Evolutionary conservation across 1,139 yeast genomes (phyloP), one percentile per base, ranked within the genome.

Genomic region (Geotrichum restrictum): DNA sequence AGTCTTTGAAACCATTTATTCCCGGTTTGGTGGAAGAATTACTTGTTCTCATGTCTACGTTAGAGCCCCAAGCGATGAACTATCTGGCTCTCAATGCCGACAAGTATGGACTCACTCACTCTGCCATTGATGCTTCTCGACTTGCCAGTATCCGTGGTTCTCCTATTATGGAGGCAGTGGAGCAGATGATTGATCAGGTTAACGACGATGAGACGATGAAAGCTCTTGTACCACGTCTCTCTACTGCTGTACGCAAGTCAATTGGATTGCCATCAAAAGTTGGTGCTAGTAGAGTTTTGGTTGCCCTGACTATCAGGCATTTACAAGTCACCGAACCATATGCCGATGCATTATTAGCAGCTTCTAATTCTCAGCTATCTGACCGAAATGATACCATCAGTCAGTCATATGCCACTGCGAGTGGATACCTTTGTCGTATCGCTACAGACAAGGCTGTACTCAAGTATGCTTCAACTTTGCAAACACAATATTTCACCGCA

Each of bases 231-330:
- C 73, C 71, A 3, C 69, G 66, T 51, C 70, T 82, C 63, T 59
- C 71, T 65, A 29, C 69, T 13, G 74, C 83, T 1, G 75, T 87
- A 6, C 82, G 82, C 57, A 78, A 75, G 56, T 80, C 95, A 0
- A 87, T 91, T 32, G 98, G 98, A 0, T 74, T 93, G 31, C 97
- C 98, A 0, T 88, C 97, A 0, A 89, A 89, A 64, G 89, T 88
- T 1, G 89, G 94, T 42, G 89, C 93, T 0, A 80, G 95, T n/a
- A 78, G 82, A 58, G 83, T 91, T 0, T 67, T 89, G 22, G 88
- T 85, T 6, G 77, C 81, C 22, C 67, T 89, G 53, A 78, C 85
- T 0, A 72, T 80, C 24, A 77, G 82, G 57, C 82, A 85, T 60
- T 66, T 77, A n/a, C 75, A 76, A 33, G 64, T 79, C 21, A 67